Percentiles rank a stretch among this genome's conserved stretches.
phyloP scores from a whole-genome alignment of 2,329 filamentous ascomycete genomes.

The Madurella mycetomatis region DNA sequence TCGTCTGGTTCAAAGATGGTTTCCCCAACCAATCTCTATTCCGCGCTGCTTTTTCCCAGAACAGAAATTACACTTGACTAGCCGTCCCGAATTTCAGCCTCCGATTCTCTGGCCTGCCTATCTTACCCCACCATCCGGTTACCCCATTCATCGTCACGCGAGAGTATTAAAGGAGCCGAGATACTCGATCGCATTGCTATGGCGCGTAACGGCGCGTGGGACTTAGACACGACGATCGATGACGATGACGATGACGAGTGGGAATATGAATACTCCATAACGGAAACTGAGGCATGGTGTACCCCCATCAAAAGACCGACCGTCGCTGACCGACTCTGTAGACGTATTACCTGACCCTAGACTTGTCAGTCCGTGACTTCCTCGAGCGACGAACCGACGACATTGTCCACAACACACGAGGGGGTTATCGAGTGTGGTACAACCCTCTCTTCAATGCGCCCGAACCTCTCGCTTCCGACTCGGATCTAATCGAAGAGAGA shows the following conservation, averaged over 20 bases:
- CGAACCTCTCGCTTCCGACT: slow-evolving; percentile 16
- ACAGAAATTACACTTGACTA: no score
- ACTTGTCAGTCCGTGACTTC: slow-evolving; percentile 58
- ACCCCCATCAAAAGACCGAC: not conserved
- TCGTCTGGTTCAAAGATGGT: not conserved
- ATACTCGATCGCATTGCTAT: not conserved
- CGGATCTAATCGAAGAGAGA: slow-evolving; percentile 24
- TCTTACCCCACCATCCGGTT: no score
- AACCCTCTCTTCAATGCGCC: slow-evolving; percentile 29
- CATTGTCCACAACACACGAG: slow-evolving; percentile 36
- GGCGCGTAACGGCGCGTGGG: not conserved
- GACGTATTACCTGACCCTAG: slow-evolving; percentile 62
- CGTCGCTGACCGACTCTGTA: slow-evolving; percentile 27
- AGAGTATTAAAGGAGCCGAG: no score
- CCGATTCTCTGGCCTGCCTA: no score
- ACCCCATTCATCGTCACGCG: no score
- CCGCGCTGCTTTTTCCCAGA: no score
- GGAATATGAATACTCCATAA: slow-evolving; percentile 64
- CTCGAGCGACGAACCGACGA: slow-evolving; percentile 40
- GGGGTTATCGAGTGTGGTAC: slow-evolving; percentile 42
- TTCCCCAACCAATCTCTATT: not conserved
- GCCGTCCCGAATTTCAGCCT: no score
- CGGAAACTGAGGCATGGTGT: slow-evolving; percentile 53
- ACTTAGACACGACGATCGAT: not conserved
- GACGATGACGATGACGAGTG: slow-evolving; percentile 55